These are phyloP conservation scores for Cinnamomum chago DNA, from an alignment of 164 flowering plant genomes.

Conservation along the genomic window DNA sequence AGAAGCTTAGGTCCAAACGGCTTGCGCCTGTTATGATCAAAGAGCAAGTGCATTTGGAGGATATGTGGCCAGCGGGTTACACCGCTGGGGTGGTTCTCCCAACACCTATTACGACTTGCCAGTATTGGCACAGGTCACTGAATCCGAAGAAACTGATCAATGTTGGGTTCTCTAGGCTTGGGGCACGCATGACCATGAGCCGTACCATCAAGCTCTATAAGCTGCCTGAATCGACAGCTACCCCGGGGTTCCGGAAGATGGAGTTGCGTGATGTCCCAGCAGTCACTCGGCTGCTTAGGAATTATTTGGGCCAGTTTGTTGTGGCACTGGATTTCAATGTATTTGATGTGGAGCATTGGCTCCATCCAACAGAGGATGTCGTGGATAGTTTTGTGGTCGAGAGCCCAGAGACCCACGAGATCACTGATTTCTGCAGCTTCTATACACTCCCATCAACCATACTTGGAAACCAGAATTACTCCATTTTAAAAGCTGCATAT, in stretches of 20 bases:
- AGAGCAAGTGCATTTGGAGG: conserved; percentile 53
- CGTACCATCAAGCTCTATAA: conserved; percentile 53
- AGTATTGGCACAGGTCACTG: too few relatives aligned
- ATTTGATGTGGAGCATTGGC: conserved; percentile 52
- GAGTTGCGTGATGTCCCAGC: conserved; percentile 46
- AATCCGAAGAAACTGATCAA: conserved; percentile 57
- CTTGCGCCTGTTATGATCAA: conserved; percentile 57
- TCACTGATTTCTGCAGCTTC: conserved; percentile 57
- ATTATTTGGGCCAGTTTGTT: conserved; percentile 35
- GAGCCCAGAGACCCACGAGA: conserved; percentile 42
- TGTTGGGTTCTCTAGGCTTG: conserved; percentile 63
- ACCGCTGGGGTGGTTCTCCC: conserved; percentile 59
- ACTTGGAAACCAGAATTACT: conserved; percentile 45
- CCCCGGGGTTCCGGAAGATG: too few relatives aligned
- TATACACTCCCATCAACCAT: conserved; percentile 55
- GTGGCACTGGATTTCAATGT: conserved; percentile 50
- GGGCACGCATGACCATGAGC: conserved; percentile 61
- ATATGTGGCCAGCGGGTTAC: conserved; percentile 59
- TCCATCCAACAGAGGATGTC: conserved; percentile 41
- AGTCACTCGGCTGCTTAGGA: conserved; percentile 40
- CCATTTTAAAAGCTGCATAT: conserved; percentile 49
- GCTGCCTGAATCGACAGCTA: conserved; percentile 38
- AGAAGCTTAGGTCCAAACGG: conserved; percentile 47
- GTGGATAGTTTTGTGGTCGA: conserved; percentile 54
- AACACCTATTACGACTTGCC: conserved; percentile 44